Conservation (phyloP, 192 early-diverging fungal species). For the Rhizophlyctis rosea region DNA sequence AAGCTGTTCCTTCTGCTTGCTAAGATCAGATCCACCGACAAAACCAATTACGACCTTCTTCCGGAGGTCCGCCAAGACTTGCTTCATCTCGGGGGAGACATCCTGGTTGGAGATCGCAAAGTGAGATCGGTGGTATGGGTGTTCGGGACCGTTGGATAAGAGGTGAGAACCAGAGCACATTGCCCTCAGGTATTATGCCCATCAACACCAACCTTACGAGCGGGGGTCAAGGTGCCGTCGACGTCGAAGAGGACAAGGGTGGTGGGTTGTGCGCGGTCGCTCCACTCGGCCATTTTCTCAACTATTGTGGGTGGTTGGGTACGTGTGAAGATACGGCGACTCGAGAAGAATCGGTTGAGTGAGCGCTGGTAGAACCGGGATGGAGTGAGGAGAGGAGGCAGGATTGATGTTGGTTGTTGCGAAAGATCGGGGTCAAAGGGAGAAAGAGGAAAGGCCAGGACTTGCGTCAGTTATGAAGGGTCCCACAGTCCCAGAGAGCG, state of each 20-base stretch:
- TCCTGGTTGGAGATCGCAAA: conserved; percentile 49
- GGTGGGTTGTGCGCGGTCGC: conserved; percentile 55
- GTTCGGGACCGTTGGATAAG: too few relatives aligned
- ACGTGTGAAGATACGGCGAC: too few relatives aligned
- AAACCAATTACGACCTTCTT: conserved; percentile 93
- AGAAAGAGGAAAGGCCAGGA: background rate
- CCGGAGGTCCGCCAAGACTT: conserved; percentile 73
- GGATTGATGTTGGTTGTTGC: background rate
- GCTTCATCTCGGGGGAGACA: conserved; percentile 74
- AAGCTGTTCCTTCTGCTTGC: conserved; percentile 95
- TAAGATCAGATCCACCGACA: conserved; percentile 92
- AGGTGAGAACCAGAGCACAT: too few relatives aligned
- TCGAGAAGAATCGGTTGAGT: too few relatives aligned
- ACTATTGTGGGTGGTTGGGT: too few relatives aligned
- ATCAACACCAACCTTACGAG: conserved; percentile 86
- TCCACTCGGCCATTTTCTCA: conserved; percentile 22
- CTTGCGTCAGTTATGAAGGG: too few relatives aligned
- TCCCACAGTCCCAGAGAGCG: too few relatives aligned
- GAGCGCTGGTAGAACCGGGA: too few relatives aligned
- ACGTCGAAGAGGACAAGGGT: conserved; percentile 94
- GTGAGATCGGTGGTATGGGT: too few relatives aligned
- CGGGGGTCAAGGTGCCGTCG: conserved; percentile 95
- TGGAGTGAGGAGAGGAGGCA: too few relatives aligned
- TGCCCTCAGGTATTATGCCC: too few relatives aligned
- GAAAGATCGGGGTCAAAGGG: background rate